These are phyloP conservation scores for Aspergillus niger DNA, from an alignment of 2,329 filamentous ascomycete genomes.

Conservation along the genomic window DNA sequence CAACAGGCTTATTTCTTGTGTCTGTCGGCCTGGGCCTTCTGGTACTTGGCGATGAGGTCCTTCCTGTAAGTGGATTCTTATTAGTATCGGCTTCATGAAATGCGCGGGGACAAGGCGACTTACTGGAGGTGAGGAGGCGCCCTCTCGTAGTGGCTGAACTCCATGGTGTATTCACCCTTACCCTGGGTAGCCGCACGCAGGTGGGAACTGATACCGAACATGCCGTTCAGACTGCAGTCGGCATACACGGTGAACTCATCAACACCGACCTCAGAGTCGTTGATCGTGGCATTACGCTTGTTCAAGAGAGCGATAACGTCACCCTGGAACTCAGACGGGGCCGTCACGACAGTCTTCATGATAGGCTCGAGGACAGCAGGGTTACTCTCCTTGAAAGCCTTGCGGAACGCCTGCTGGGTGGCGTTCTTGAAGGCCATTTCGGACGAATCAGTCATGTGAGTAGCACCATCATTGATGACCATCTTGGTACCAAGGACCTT, in stretches of 20 bases:
- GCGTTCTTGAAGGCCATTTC: slow-evolving; percentile 95
- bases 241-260: slow-evolving; percentile 93
- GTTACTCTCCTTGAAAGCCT: slow-evolving; percentile 78
- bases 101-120: slow-evolving; percentile 39
- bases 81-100: slow-evolving; percentile 13
- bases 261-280: slow-evolving; percentile 88
- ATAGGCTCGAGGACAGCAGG: slow-evolving; percentile 89
- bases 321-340: slow-evolving; percentile 96
- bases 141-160: slow-evolving; percentile 93
- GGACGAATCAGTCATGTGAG: slow-evolving; percentile 95
- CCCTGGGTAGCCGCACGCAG: slow-evolving; percentile 92
- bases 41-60: slow-evolving; percentile 67
- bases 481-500: slow-evolving; percentile 86
- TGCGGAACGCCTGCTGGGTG: slow-evolving; percentile 94
- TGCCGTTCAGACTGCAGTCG: slow-evolving; percentile 90
- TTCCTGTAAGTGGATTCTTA: slow-evolving; percentile 46
- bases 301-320: slow-evolving; percentile 93
- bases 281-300: slow-evolving; percentile 93
- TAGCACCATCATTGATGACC: slow-evolving; percentile 94
- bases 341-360: slow-evolving; percentile 97
- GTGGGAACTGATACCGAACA: slow-evolving; percentile 96
- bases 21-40: slow-evolving; percentile 66
- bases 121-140: slow-evolving; percentile 88
- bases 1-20: slow-evolving; percentile 56
- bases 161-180: slow-evolving; percentile 98